These are phyloP conservation scores for Cucumis sativus DNA, from an alignment of 306 rosid genomes.

Conservation along the genomic window Cucumber_9930_V3 NC_026655.2:2645001-2645500, in stretches of 20 bases:
- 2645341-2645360: background rate
- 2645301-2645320: background rate
- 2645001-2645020: conserved; percentile 80
- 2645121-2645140: conserved; percentile 93
- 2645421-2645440: background rate
- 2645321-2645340: background rate
- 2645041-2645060: conserved; percentile 87
- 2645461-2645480: background rate
- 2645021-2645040: conserved; percentile 96
- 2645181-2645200: background rate
- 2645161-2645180: background rate
- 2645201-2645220: background rate
- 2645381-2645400: background rate
- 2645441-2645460: background rate
- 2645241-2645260: background rate
- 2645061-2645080: conserved; percentile 77
- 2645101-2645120: conserved; percentile 79
- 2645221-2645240: background rate
- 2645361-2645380: background rate
- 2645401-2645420: background rate
- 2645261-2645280: background rate
- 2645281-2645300: background rate
- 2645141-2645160: conserved; percentile 93
- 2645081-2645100: conserved; percentile 95
- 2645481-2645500: background rate